Base-by-base conservation (phyloP, 495 filamentous ascomycete species). In the Letharia lupina region DNA sequence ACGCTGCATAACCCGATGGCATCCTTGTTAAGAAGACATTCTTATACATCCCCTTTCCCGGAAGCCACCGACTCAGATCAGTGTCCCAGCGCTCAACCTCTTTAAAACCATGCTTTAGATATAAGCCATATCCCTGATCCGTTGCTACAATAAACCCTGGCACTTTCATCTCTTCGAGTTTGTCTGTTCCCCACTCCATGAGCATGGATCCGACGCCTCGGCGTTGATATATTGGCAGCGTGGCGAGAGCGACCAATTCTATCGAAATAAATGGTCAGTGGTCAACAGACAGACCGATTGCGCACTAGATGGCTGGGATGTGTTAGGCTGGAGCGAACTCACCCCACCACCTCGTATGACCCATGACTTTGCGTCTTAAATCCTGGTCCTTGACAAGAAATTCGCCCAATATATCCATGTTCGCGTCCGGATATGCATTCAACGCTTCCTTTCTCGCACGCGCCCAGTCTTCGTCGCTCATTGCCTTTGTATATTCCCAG, bases 171-270 rank as follows among this genome's bases (percentile, higher is more conserved):
- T 60, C 57, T 28, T 60, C 66, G 18, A 63, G 61, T 44, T 60
- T 59, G 42, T 60, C 61, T n/a, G 18, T 48, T 28, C 66, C 66
- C 66, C 66, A 67, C 59, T n/a, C 45, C 52, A 67, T 60, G 50
- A 64, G 33, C 56, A 64, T 48, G 23, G 61, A 59, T 3, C 66
- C 66, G 7, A 64, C 28, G 28, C 66, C 61, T 41, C 50, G 52
- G n/a, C 66, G n/a, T 56, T 67, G 50, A 42, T 59, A 63, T 2
- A 16, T 18, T 31, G 61, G 66, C 12, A 63, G 40, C 37, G 62
- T 64, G 18, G 23, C 52, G 12, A 64, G 37, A 10, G 66, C 28
- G 0, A 4, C 9, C n/a, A 64, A 28, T 48, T 64, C 66, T 64
- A 37, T 10, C 10, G 10, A 45, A 11, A 13, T 13, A 10, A 1